Evolutionary conservation across 306 rosid species (phyloP).

Genomic region (Astragalus glycyphyllos): DNA sequence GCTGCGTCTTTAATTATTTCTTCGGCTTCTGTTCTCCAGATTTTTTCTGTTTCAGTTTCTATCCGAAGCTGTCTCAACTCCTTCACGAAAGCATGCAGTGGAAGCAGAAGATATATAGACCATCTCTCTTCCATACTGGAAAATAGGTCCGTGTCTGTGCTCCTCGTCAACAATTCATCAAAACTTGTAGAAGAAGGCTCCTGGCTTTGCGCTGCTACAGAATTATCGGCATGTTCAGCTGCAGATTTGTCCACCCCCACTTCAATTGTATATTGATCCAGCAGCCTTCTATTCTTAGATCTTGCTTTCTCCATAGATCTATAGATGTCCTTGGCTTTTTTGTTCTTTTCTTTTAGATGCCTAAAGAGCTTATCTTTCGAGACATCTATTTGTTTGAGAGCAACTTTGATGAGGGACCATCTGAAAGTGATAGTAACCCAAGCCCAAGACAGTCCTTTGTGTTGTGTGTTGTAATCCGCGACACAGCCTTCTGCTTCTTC

Average conservation of each 20-base stretch:
- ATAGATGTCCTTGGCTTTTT: conserved; percentile 22
- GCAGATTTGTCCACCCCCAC: conserved; percentile 10
- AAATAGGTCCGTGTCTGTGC: neutral
- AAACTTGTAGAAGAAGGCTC: conserved; percentile 24
- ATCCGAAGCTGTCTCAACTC: conserved; percentile 35
- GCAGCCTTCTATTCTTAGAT: conserved; percentile 23
- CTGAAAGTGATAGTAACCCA: neutral
- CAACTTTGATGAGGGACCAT: neutral
- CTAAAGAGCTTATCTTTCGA: neutral
- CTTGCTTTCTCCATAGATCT: conserved; percentile 39
- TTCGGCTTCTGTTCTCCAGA: conserved; percentile 42
- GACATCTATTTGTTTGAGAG: neutral
- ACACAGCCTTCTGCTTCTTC: neutral
- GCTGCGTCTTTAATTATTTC: conserved; percentile 19
- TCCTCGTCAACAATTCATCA: neutral
- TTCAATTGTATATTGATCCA: conserved; percentile 25
- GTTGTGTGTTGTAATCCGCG: neutral
- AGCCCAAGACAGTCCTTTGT: neutral
- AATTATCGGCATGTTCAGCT: neutral
- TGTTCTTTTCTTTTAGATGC: neutral
- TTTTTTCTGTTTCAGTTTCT: conserved; percentile 41
- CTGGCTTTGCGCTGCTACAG: neutral
- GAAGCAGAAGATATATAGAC: conserved; percentile 32
- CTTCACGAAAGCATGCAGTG: conserved; percentile 38
- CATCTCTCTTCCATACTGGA: conserved; percentile 38